Evolutionary conservation across 192 early-diverging fungal genomes (phyloP), one percentile per base, ranked within the genome.

Genomic region (Phycomyces blakesleeanus): DNA sequence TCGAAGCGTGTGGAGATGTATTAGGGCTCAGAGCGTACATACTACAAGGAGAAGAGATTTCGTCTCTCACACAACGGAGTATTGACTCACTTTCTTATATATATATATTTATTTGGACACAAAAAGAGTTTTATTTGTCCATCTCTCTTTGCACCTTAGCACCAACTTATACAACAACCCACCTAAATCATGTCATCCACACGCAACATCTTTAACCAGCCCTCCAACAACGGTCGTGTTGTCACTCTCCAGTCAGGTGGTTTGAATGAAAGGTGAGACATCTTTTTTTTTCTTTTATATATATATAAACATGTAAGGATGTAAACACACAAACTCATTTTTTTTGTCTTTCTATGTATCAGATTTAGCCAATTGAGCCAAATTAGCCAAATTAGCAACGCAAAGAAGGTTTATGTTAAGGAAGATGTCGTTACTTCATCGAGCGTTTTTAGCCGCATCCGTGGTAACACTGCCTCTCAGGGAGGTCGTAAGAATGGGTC

Each of bases 211-310:
- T 16, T 20, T 20, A 57, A 38, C 29, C n/a, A n/a, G 16, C 18
- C 56, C n/a, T 39, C 37, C 34, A 9, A 11, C 27, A 41, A 8
- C 1, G 56, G 56, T 41, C 56, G 56, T 22, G 40, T 37, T 15
- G 56, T 57, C 16, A 38, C 56, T 21, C 34, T 38, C 20, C 27
- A 37, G 8, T 39, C 39, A 40, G 56, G 56, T 10, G 63, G 63
- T 50, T 49, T 65, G 16, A 65, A 65, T 44, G 63, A 65, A 65
- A 65, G 63, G 63, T 65, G 57, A 34, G 29, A n/a, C n/a, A n/a
- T n/a, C n/a, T n/a, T n/a, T n/a, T n/a, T n/a, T n/a, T n/a, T n/a
- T n/a, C n/a, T n/a, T n/a, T n/a, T n/a, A n/a, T n/a, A n/a, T n/a
- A n/a, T n/a, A n/a, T n/a, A n/a, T n/a, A n/a, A n/a, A n/a, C n/a